Evolutionary conservation across 495 filamentous ascomycete genomes (phyloP).

Genomic region (Hypoxylon rickii): DNA sequence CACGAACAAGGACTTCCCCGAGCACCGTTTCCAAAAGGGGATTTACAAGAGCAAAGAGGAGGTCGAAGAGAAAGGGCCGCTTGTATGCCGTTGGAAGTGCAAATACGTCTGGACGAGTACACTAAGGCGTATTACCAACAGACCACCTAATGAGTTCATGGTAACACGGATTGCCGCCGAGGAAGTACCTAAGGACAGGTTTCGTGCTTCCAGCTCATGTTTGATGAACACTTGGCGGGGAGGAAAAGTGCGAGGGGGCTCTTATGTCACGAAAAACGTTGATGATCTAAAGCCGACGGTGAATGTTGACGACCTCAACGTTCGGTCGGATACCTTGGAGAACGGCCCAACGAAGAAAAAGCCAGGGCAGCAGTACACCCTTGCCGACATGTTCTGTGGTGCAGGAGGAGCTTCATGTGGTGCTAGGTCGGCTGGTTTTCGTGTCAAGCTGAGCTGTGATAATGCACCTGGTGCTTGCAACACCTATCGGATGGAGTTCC

Average conservation of each 20-base stretch:
- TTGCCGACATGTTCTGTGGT: slow-evolving; percentile 76
- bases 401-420: slow-evolving; percentile 77
- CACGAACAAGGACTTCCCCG: slow-evolving; percentile 58
- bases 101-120: slow-evolving; percentile 28
- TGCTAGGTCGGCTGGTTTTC: slow-evolving; percentile 64
- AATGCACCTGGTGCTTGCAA: slow-evolving; percentile 55
- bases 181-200: slow-evolving; percentile 33
- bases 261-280: slow-evolving; percentile 18
- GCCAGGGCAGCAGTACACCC: slow-evolving; percentile 57
- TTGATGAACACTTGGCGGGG: slow-evolving; percentile 46
- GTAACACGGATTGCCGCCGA: slow-evolving; percentile 32
- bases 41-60: slow-evolving; percentile 19
- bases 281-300: slow-evolving; percentile 10
- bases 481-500: slow-evolving; percentile 67
- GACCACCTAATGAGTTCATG: slow-evolving; percentile 40
- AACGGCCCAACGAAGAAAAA: slow-evolving; percentile 17
- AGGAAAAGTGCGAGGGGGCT: slow-evolving; percentile 44
- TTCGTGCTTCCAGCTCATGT: slow-evolving; percentile 14
- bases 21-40: slow-evolving; percentile 37
- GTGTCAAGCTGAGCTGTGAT: slow-evolving; percentile 67
- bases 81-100: slow-evolving; percentile 48
- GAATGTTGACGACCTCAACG: slow-evolving; percentile 8
- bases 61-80: slow-evolving; percentile 34
- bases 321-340: not conserved
- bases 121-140: slow-evolving; percentile 11